Percentiles rank a stretch among this genome's conserved stretches.
These are phyloP conservation scores for Zea luxurians DNA, from an alignment of 176 grass and related monocot genomes.

Conservation along the genomic window DNA sequence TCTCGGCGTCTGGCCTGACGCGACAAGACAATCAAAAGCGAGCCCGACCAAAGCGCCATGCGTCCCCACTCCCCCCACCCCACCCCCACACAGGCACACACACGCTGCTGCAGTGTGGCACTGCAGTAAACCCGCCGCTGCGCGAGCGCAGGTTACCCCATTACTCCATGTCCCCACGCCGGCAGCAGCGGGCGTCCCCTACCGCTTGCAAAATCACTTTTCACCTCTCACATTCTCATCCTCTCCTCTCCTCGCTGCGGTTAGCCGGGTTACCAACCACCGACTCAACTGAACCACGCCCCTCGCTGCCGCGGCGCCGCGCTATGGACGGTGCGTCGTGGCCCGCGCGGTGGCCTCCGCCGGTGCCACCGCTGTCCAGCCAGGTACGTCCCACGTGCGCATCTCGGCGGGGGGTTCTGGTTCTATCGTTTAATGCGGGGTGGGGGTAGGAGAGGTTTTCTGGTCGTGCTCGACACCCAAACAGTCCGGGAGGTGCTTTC, in stretches of 20 bases:
- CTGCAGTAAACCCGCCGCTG: not conserved
- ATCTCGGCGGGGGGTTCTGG: conserved; percentile 18
- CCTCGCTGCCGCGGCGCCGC: conserved; percentile 26
- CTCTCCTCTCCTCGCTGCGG: not conserved
- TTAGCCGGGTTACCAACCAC: not conserved
- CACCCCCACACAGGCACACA: too few species aligned
- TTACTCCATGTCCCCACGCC: conserved; percentile 7
- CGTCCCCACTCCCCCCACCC: conserved; percentile 28
- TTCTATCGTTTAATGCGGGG: not conserved
- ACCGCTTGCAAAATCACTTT: conserved; percentile 13
- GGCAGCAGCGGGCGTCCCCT: not conserved
- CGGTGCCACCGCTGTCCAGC: conserved; percentile 1
- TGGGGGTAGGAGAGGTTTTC: conserved; percentile 12
- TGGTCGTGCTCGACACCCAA: not conserved
- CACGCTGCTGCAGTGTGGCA: conserved; percentile 4
- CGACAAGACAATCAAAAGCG: conserved; percentile 20
- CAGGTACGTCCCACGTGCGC: conserved; percentile 25
- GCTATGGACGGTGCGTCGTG: conserved; percentile 56
- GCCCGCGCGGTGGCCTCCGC: conserved; percentile 43
- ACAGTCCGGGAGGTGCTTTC: not conserved
- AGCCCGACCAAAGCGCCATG: not conserved
- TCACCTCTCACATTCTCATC: conserved; percentile 1
- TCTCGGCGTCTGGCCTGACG: conserved; percentile 6
- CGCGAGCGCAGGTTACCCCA: not conserved
- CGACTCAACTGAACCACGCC: not conserved